Conservation (phyloP, 805 yeast species). For the Candida ponderosae region DNA sequence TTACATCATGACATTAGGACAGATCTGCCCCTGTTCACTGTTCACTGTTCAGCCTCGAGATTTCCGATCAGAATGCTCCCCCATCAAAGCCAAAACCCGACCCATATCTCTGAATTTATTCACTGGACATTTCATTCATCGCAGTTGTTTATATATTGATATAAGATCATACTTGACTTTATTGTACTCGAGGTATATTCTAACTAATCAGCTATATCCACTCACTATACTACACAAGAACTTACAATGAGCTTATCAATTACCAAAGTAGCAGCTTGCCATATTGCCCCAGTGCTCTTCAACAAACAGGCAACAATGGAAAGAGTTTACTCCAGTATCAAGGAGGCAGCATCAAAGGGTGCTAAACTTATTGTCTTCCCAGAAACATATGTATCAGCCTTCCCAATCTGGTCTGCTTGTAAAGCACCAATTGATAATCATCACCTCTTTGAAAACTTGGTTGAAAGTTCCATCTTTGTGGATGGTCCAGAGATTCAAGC, state of each 20-base stretch:
- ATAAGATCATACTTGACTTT: no score
- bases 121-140: no score
- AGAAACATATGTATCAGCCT: slow-evolving; percentile 16
- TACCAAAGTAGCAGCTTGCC: slow-evolving; percentile 18
- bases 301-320: slow-evolving; percentile 14
- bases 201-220: no score
- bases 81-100: no score
- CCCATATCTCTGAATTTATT: no score
- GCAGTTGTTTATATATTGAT: no score
- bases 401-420: slow-evolving; percentile 17
- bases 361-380: slow-evolving; percentile 16
- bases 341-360: slow-evolving; percentile 15
- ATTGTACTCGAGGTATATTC: no score
- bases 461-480: slow-evolving; percentile 15
- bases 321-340: slow-evolving; percentile 11
- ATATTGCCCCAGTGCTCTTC: slow-evolving; percentile 14
- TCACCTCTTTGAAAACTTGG: slow-evolving; percentile 12
- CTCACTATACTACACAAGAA: no score
- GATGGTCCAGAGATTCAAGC: slow-evolving; percentile 17
- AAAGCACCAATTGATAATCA: slow-evolving; percentile 20
- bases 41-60: no score
- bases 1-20: no score
- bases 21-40: no score
- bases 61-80: no score
- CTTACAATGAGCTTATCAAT: slow-evolving; percentile 9